Conservation (phyloP, 2,329 filamentous ascomycete genomes). For the Fusarium sp. region DNA sequence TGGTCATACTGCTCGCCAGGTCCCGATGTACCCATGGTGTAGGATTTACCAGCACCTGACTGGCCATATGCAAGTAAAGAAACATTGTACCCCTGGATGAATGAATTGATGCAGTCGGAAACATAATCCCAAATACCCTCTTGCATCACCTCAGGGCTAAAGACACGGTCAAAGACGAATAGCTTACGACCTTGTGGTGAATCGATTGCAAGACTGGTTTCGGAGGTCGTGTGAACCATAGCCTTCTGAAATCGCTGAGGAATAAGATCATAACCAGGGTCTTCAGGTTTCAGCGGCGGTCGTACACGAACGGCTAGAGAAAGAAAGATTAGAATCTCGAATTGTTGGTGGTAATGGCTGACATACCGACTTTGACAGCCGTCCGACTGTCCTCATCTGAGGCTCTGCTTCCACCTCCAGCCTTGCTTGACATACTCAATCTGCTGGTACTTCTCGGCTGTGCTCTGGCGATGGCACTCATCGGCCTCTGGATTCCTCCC, state of each 20-base stretch:
- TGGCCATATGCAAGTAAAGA: slow-evolving; percentile 97
- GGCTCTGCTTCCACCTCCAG: slow-evolving; percentile 79
- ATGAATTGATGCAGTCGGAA: slow-evolving; percentile 87
- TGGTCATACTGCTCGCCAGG: slow-evolving; percentile 79
- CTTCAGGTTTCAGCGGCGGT: slow-evolving; percentile 82
- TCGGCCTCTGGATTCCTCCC: slow-evolving; percentile 71
- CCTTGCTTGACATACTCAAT: slow-evolving; percentile 85
- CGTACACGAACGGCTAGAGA: slow-evolving; percentile 87
- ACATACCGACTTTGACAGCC: slow-evolving; percentile 95
- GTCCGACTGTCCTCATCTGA: slow-evolving; percentile 93
- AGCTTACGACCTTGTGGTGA: slow-evolving; percentile 92
- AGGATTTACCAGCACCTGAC: slow-evolving; percentile 97
- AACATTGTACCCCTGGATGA: slow-evolving; percentile 97
- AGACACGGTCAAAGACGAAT: slow-evolving; percentile 97
- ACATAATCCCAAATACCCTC: slow-evolving; percentile 96
- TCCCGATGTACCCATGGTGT: slow-evolving; percentile 97
- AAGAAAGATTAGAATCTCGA: slow-evolving; percentile 4
- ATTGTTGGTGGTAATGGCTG: slow-evolving; percentile 9
- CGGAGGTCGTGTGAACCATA: slow-evolving; percentile 89
- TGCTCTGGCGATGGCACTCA: slow-evolving; percentile 84
- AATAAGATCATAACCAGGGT: slow-evolving; percentile 94
- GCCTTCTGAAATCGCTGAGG: slow-evolving; percentile 94
- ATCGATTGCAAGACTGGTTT: slow-evolving; percentile 88
- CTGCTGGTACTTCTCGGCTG: slow-evolving; percentile 82
- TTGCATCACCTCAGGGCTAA: slow-evolving; percentile 83